Conservation (phyloP, 192 early-diverging fungal species). For the Coemansia guatemalensis region DNA sequence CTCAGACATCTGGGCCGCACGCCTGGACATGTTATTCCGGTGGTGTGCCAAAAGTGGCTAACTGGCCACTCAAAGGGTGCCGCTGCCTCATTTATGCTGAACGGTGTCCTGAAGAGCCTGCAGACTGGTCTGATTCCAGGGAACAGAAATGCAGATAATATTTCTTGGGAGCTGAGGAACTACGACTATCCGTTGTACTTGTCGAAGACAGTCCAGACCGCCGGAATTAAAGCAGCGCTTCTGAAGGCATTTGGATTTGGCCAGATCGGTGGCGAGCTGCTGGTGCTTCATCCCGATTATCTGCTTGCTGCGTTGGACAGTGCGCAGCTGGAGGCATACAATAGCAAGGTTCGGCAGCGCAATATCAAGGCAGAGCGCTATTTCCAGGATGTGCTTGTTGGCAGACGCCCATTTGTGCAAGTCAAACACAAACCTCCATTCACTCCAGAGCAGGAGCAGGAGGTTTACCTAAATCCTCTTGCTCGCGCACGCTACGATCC, state of each 20-base stretch:
- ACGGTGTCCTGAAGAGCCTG: slow-evolving; percentile 79
- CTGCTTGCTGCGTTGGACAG: slow-evolving; percentile 42
- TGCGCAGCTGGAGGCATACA: slow-evolving; percentile 15
- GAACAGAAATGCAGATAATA: slow-evolving; percentile 71
- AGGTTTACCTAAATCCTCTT: too few species aligned
- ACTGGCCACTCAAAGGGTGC: slow-evolving; percentile 90
- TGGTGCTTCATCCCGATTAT: slow-evolving; percentile 68
- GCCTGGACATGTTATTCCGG: slow-evolving; percentile 75
- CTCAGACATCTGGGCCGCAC: too few species aligned
- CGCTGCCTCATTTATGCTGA: slow-evolving; percentile 93
- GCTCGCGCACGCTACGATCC: too few species aligned
- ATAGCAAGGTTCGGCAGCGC: slow-evolving; percentile 8
- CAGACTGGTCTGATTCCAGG: slow-evolving; percentile 85
- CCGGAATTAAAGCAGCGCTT: slow-evolving; percentile 64
- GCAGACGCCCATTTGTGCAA: slow-evolving; percentile 34
- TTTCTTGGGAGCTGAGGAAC: slow-evolving; percentile 59
- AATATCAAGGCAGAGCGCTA: slow-evolving; percentile 12
- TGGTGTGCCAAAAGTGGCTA: slow-evolving; percentile 88
- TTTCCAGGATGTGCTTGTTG: slow-evolving; percentile 29
- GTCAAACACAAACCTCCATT: slow-evolving; percentile 24
- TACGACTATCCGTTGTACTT: slow-evolving; percentile 83
- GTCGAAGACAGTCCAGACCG: slow-evolving; percentile 64
- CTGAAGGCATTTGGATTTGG: slow-evolving; percentile 72
- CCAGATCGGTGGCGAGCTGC: slow-evolving; percentile 66
- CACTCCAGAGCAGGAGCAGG: slow-evolving; percentile 10